Conservation (phyloP, 345 rosid genomes). For the Cochlearia excelsa region DNA sequence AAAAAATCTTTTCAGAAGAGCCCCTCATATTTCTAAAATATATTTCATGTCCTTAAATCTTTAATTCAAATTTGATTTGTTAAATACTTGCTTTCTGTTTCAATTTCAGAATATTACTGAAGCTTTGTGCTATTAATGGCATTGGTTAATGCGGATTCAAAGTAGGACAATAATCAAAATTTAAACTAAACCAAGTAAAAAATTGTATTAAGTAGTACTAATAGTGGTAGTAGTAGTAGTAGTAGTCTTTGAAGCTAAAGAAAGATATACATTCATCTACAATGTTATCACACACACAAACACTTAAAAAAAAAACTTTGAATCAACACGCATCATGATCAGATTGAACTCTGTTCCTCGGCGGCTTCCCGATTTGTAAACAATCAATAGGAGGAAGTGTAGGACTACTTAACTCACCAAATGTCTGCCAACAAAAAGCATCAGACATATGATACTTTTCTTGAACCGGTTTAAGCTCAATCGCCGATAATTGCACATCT, state of each 20-base stretch:
- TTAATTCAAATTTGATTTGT: not conserved
- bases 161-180: not conserved
- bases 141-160: no score
- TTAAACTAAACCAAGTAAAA: slow-evolving; percentile 15
- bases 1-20: not conserved
- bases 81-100: not conserved
- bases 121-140: not conserved
- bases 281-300: not conserved
- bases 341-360: slow-evolving; percentile 58
- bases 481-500: slow-evolving; percentile 64
- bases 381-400: slow-evolving; percentile 87
- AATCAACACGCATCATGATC: slow-evolving; percentile 64
- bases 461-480: slow-evolving; percentile 72
- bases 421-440: slow-evolving; percentile 94
- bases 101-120: not conserved
- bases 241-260: slow-evolving; percentile 21
- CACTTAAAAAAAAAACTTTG: not conserved
- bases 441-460: slow-evolving; percentile 66
- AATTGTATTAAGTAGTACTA: slow-evolving; percentile 22
- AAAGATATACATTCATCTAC: slow-evolving; percentile 35
- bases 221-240: not conserved
- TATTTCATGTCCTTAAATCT: not conserved
- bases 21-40: slow-evolving; percentile 9
- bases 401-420: slow-evolving; percentile 77
- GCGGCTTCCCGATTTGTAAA: slow-evolving; percentile 81